Conservation (phyloP, 2,329 filamentous ascomycete species). For the Periconia sp. region DNA sequence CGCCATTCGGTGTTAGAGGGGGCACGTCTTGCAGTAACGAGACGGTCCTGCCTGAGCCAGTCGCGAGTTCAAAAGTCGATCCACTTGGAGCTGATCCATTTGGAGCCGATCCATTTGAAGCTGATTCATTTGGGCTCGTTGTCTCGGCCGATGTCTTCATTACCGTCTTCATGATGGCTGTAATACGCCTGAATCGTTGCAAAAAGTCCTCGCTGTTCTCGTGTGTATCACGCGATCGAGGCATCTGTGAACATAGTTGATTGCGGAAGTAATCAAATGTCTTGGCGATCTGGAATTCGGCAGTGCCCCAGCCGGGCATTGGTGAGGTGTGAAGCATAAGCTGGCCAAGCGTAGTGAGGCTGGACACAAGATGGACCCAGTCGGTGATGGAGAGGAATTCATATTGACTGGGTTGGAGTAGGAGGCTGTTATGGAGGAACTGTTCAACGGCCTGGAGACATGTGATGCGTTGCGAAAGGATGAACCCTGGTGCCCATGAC, state of each 20-base stretch:
- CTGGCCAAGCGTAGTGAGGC: constrained; percentile 36
- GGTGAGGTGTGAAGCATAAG: constrained; percentile 34
- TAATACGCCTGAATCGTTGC: constrained; percentile 42
- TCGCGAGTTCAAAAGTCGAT: constrained; percentile 42
- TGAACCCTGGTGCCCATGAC: constrained; percentile 41
- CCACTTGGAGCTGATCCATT: too few species aligned
- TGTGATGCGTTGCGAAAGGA: constrained; percentile 41
- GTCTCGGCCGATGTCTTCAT: constrained; percentile 25
- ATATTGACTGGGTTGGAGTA: constrained; percentile 33
- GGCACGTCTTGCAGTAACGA: constrained; percentile 41
- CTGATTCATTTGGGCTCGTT: constrained; percentile 37
- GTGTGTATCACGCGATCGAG: constrained; percentile 28
- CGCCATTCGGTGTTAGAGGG: constrained; percentile 33
- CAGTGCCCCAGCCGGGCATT: constrained; percentile 41
- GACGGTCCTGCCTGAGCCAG: constrained; percentile 39
- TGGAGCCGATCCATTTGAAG: too few species aligned
- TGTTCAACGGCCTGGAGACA: constrained; percentile 40
- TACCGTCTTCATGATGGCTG: constrained; percentile 36
- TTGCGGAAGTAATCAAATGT: constrained; percentile 43
- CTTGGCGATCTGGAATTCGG: constrained; percentile 37
- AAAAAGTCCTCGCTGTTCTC: constrained; percentile 37
- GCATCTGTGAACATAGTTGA: constrained; percentile 38
- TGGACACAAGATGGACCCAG: constrained; percentile 39
- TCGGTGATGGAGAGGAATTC: constrained; percentile 38
- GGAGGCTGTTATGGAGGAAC: constrained; percentile 39